These are phyloP conservation scores for Orbilia quercus DNA, from an alignment of 2,329 filamentous ascomycete species.

Conservation along the genomic window DNA sequence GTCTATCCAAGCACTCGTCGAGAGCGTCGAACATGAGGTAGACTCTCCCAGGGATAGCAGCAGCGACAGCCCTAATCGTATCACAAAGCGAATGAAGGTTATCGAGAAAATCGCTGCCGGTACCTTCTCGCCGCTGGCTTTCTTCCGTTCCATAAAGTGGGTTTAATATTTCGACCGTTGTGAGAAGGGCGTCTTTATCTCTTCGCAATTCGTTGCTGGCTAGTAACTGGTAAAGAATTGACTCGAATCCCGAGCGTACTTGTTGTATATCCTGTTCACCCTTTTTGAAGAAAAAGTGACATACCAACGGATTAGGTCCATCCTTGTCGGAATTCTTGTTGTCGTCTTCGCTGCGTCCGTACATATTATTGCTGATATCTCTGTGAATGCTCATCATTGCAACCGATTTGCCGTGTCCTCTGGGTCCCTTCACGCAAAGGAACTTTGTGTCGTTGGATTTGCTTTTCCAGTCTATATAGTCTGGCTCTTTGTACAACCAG, in stretches of 20 bases:
- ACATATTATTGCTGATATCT: slow-evolving; percentile 6
- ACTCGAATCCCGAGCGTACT: slow-evolving; percentile 25
- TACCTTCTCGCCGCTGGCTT: background rate
- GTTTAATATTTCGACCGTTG: slow-evolving; percentile 12
- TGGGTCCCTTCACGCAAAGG: slow-evolving; percentile 22
- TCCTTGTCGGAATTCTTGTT: background rate
- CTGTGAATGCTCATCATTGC: slow-evolving; percentile 28
- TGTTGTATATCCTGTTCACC: slow-evolving; percentile 42
- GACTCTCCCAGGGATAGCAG: slow-evolving; percentile 15
- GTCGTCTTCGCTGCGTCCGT: background rate
- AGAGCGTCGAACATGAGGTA: slow-evolving; percentile 44
- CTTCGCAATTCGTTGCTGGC: slow-evolving; percentile 19
- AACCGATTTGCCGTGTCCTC: slow-evolving; percentile 39
- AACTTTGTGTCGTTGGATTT: slow-evolving; percentile 3
- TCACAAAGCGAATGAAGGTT: slow-evolving; percentile 12
- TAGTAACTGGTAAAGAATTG: slow-evolving; percentile 27
- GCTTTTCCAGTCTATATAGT: slow-evolving; percentile 26
- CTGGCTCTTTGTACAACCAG: slow-evolving; percentile 30
- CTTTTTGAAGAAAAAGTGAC: slow-evolving; percentile 42
- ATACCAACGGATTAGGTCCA: slow-evolving; percentile 10
- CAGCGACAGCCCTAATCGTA: slow-evolving; percentile 13
- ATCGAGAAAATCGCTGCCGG: slow-evolving; percentile 7
- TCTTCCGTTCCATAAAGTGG: slow-evolving; percentile 9
- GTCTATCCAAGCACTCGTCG: slow-evolving; percentile 29
- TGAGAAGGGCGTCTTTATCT: background rate